Evolutionary conservation across 1,284 basidiomycete species (phyloP).

Genomic region (Ustilago shanxiensis): DNA sequence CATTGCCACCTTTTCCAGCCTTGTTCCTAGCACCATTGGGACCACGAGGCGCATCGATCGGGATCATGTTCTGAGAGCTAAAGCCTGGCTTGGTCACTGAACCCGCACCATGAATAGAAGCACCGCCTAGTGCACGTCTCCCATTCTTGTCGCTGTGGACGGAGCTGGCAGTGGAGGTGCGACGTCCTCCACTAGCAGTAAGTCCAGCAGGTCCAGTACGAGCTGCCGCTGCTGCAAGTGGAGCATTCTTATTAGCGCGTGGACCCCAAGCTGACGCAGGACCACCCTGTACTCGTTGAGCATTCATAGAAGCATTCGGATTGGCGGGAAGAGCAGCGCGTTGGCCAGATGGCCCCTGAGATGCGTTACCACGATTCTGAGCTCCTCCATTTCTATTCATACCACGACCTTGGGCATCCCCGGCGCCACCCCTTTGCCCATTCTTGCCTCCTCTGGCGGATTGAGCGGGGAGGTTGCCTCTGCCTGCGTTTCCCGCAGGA

Average conservation of each 20-base stretch:
- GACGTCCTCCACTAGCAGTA: slow-evolving; percentile 7
- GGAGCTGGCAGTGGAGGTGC: slow-evolving; percentile 32
- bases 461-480: slow-evolving; percentile 2
- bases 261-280: slow-evolving; percentile 4
- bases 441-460: slow-evolving; percentile 7
- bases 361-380: slow-evolving; percentile 25
- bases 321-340: slow-evolving; percentile 33
- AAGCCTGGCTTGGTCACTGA: slow-evolving; percentile 21
- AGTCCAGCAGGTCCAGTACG: background rate
- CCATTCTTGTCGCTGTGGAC: slow-evolving; percentile 32
- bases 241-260: background rate
- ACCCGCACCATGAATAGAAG: background rate
- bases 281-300: slow-evolving; percentile 25
- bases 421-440: slow-evolving; percentile 7
- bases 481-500: slow-evolving; percentile 15
- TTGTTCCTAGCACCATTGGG: slow-evolving; percentile 28
- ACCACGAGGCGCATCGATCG: slow-evolving; percentile 43
- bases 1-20: slow-evolving; percentile 3
- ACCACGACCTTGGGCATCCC: slow-evolving; percentile 9
- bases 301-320: slow-evolving; percentile 19
- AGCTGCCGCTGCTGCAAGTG: background rate
- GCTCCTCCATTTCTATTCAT: slow-evolving; percentile 23
- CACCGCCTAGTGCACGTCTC: slow-evolving; percentile 5
- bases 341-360: slow-evolving; percentile 5
- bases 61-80: slow-evolving; percentile 45